A percentile compares a stretch with the other conserved stretches of the same genome.
Conservation (phyloP, 257 asterid species). For the Solanum sejunctum region DNA sequence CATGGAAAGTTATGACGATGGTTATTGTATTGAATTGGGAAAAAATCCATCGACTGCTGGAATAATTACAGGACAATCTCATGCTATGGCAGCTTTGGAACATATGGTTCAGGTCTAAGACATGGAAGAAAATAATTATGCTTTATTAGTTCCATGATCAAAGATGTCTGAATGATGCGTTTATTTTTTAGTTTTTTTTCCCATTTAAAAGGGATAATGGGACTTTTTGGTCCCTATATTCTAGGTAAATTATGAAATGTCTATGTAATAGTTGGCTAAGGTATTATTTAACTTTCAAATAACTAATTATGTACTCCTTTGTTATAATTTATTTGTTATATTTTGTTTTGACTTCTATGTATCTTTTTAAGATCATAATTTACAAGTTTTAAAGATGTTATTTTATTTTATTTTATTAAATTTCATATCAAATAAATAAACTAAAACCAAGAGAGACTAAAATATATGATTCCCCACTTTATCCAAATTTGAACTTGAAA, state of each 20-base stretch:
- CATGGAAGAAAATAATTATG: background rate
- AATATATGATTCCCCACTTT: too few species aligned
- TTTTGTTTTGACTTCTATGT: too few species aligned
- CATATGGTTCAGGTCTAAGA: conserved; percentile 7
- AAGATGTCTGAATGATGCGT: background rate
- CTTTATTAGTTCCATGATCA: background rate
- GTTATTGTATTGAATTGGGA: conserved; percentile 41
- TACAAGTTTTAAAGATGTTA: too few species aligned
- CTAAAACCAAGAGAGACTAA: too few species aligned
- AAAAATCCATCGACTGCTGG: conserved; percentile 39
- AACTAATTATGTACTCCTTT: background rate
- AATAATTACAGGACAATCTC: conserved; percentile 45
- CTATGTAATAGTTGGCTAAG: background rate
- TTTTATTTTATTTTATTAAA: too few species aligned
- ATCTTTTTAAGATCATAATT: too few species aligned
- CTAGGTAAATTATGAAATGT: background rate
- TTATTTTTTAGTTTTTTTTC: background rate
- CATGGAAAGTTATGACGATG: conserved; percentile 56
- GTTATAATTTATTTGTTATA: too few species aligned
- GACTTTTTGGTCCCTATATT: background rate
- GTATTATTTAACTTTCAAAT: background rate
- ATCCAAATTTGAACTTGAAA: too few species aligned
- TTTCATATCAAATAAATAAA: too few species aligned
- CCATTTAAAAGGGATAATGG: background rate
- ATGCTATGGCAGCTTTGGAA: conserved; percentile 36